These are phyloP conservation scores for Tinospora cordifolia DNA, from an alignment of 164 flowering plant species.

Conservation along the genomic window DNA sequence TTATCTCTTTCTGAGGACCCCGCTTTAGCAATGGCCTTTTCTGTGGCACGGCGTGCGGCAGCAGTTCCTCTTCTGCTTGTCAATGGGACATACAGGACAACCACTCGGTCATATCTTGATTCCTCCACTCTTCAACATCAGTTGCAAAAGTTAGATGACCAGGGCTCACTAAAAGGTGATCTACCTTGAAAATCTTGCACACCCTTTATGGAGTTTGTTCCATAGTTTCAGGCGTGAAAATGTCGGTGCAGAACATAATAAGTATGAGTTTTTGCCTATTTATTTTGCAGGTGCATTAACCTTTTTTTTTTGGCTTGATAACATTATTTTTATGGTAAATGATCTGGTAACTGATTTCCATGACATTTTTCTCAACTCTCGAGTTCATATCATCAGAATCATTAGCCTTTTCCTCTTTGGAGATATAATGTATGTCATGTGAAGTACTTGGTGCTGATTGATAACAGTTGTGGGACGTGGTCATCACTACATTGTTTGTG, in stretches of 20 bases:
- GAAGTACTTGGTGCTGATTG: no score
- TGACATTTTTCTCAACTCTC: neutral
- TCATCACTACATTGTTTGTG: neutral
- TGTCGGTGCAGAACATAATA: neutral
- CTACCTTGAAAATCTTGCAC: neutral
- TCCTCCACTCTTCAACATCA: slow-evolving; percentile 89
- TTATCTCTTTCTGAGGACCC: slow-evolving; percentile 77
- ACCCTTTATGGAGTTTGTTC: neutral
- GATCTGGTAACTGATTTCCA: neutral
- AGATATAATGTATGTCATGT: neutral
- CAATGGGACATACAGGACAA: slow-evolving; percentile 86
- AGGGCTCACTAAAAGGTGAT: slow-evolving; percentile 73
- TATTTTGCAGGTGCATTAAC: neutral
- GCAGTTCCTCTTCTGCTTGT: slow-evolving; percentile 89
- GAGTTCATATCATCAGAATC: neutral
- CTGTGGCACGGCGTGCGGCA: slow-evolving; percentile 90
- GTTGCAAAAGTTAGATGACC: slow-evolving; percentile 68
- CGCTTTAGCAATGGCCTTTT: slow-evolving; percentile 98
- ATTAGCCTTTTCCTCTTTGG: neutral
- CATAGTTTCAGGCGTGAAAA: neutral
- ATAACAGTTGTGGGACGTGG: neutral
- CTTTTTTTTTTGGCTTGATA: neutral
- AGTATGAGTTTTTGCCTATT: neutral
- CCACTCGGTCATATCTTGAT: slow-evolving; percentile 77
- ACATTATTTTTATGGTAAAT: neutral